A percentile compares a stretch with the other conserved stretches of the same genome.
phyloP scores from a whole-genome alignment of 1,284 basidiomycete species.

The Quambalaria eucalypti region DNA sequence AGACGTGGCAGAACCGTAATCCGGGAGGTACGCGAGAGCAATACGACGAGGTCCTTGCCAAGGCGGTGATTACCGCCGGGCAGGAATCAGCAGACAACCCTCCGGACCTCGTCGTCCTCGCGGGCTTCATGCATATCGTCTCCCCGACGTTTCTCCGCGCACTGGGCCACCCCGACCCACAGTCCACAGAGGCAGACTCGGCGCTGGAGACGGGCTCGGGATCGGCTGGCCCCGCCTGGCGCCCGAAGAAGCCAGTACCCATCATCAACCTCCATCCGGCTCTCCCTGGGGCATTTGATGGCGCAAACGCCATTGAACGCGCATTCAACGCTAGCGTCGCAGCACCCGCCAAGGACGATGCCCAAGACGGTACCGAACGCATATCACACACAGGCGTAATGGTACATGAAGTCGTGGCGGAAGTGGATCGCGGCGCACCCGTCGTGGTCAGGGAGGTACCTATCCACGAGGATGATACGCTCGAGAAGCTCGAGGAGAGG shows the following conservation, averaged over 20 bases:
- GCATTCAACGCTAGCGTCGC: conserved; percentile 66
- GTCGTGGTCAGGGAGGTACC: conserved; percentile 70
- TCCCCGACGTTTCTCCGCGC: conserved; percentile 51
- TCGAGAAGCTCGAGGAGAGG: conserved; percentile 67
- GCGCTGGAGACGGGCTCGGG: conserved; percentile 11
- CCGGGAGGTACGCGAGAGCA: conserved; percentile 63
- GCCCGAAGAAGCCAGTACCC: conserved; percentile 55
- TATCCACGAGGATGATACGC: conserved; percentile 61
- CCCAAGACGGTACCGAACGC: neutral
- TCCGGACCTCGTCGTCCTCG: conserved; percentile 82
- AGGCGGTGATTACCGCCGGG: conserved; percentile 55
- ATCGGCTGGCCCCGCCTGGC: conserved; percentile 16
- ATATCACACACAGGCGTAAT: conserved; percentile 76
- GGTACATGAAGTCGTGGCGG: conserved; percentile 87
- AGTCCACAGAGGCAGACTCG: conserved; percentile 14
- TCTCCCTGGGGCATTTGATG: conserved; percentile 86
- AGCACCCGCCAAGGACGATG: neutral
- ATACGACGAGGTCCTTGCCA: conserved; percentile 77
- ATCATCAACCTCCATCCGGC: conserved; percentile 97
- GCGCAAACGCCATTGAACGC: conserved; percentile 76
- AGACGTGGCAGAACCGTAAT: conserved; percentile 70
- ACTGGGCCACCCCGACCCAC: conserved; percentile 16
- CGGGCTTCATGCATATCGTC: conserved; percentile 96
- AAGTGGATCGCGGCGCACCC: conserved; percentile 86
- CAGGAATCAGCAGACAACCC: conserved; percentile 1